A percentile compares a stretch with the other conserved stretches of the same genome.
Evolutionary conservation across 2,329 filamentous ascomycete species (phyloP).

Genomic region (Huntiella bhutanensis): DNA sequence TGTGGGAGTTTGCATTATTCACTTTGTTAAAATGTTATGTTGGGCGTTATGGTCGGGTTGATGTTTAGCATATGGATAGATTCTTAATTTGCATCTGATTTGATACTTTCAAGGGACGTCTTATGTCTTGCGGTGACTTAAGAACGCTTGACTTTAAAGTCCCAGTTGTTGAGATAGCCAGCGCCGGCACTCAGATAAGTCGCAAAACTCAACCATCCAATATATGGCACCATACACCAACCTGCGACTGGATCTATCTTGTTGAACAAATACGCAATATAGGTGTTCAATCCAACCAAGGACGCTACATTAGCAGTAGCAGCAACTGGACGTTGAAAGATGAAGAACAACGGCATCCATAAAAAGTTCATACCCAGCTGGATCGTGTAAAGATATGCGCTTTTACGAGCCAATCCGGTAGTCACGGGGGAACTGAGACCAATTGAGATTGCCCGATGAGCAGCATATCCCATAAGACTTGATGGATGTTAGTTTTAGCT

Average conservation of each 20-base stretch:
- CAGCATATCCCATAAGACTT: slow-evolving; percentile 68
- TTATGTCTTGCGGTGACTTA: background rate
- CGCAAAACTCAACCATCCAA: slow-evolving; percentile 73
- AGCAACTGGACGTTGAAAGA: slow-evolving; percentile 49
- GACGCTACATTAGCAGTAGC: slow-evolving; percentile 59
- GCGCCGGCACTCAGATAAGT: slow-evolving; percentile 61
- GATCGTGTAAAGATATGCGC: slow-evolving; percentile 64
- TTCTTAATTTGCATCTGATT: background rate
- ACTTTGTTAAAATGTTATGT: background rate
- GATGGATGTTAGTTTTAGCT: background rate
- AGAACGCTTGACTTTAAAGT: slow-evolving; percentile 22
- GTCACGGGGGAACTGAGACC: slow-evolving; percentile 38
- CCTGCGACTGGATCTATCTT: slow-evolving; percentile 53
- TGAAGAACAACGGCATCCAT: slow-evolving; percentile 91
- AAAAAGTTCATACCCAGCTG: slow-evolving; percentile 71
- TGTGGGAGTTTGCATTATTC: slow-evolving; percentile 13
- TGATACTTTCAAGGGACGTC: background rate
- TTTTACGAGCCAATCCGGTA: slow-evolving; percentile 41
- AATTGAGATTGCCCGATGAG: slow-evolving; percentile 53
- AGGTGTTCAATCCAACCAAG: slow-evolving; percentile 52
- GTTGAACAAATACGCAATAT: slow-evolving; percentile 59
- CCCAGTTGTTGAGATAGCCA: slow-evolving; percentile 51
- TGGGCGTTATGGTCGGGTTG: slow-evolving; percentile 5
- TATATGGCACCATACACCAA: slow-evolving; percentile 61
- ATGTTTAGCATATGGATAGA: background rate